These are phyloP conservation scores for Boletales sp. DNA, from an alignment of 768 basidiomycete species.

Conservation along the genomic window DNA sequence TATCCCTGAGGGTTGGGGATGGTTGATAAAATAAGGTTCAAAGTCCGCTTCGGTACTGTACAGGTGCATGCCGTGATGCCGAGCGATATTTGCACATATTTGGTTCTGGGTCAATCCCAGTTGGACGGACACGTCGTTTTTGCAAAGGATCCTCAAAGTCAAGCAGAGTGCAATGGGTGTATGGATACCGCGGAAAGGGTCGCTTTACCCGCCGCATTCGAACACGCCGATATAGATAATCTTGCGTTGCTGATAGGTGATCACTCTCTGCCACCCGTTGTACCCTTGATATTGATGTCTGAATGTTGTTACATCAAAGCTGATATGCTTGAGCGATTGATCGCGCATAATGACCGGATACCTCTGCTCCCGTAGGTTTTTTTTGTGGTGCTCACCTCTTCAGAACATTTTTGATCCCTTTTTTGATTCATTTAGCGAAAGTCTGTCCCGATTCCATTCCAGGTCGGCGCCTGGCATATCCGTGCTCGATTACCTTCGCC, in stretches of 20 bases:
- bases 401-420: conserved; percentile 17
- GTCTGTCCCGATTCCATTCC: conserved; percentile 95
- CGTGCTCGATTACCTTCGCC: conserved; percentile 88
- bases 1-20: too few relatives aligned
- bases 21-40: conserved; percentile 50
- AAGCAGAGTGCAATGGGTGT: conserved; percentile 68
- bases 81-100: conserved; percentile 35
- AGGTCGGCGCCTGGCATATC: conserved; percentile 84
- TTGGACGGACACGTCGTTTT: background rate
- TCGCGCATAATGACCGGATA: conserved; percentile 94
- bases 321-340: conserved; percentile 94
- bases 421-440: conserved; percentile 51
- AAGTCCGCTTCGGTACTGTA: conserved; percentile 54
- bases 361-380: conserved; percentile 74
- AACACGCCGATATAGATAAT: conserved; percentile 77
- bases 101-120: conserved; percentile 11
- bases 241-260: conserved; percentile 88
- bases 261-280: conserved; percentile 21
- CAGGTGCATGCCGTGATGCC: conserved; percentile 35
- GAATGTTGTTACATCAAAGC: conserved; percentile 46
- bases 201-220: conserved; percentile 79
- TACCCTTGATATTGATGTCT: conserved; percentile 14
- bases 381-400: conserved; percentile 7
- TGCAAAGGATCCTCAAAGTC: conserved; percentile 20
- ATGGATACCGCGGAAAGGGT: conserved; percentile 72